Conservation (phyloP, 1,284 basidiomycete species). For the Neonothopanus nambi region DNA sequence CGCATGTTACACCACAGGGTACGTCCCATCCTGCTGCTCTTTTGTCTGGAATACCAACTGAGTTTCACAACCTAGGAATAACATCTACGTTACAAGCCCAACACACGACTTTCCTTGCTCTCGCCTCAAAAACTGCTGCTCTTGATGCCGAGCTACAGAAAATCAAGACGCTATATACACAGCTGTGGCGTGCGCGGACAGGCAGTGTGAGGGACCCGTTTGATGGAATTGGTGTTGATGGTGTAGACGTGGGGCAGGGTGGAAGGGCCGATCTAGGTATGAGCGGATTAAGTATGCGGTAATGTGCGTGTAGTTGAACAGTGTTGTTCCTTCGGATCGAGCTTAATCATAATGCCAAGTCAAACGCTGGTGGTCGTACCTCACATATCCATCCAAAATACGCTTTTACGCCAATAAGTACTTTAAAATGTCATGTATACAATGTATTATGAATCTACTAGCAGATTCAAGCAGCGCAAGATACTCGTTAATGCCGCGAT, state of each 20-base stretch:
- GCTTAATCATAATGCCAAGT: too few relatives aligned
- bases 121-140: constrained; percentile 70
- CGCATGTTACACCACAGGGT: constrained; percentile 77
- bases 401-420: too few relatives aligned
- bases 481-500: too few relatives aligned
- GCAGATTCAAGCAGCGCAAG: too few relatives aligned
- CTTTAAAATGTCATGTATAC: too few relatives aligned
- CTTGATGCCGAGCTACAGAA: constrained; percentile 71
- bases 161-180: constrained; percentile 64
- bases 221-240: constrained; percentile 30
- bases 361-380: too few relatives aligned
- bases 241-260: not conserved
- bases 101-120: constrained; percentile 68
- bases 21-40: constrained; percentile 16
- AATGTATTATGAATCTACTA: too few relatives aligned
- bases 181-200: constrained; percentile 57
- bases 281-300: constrained; percentile 14
- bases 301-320: not conserved
- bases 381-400: too few relatives aligned
- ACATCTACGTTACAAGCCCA: constrained; percentile 73
- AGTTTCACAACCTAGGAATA: constrained; percentile 48
- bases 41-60: not conserved
- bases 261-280: constrained; percentile 7
- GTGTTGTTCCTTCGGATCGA: too few relatives aligned
- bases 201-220: constrained; percentile 64